phyloP scores from a whole-genome alignment of 768 basidiomycete genomes.

The Melanogaster broomeanus region DNA sequence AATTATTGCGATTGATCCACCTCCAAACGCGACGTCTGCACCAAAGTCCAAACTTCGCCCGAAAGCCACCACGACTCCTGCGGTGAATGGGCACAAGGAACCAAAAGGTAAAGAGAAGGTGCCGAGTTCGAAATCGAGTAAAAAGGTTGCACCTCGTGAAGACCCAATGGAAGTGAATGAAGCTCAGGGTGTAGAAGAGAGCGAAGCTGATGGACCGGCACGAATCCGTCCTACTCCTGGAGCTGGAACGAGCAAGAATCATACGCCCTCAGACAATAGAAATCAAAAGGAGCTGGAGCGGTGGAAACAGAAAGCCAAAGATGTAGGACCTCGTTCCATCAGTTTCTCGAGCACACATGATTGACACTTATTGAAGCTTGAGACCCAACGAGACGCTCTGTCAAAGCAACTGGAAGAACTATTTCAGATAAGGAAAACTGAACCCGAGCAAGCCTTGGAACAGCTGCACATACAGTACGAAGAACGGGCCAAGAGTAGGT shows the following conservation, averaged over 20 bases:
- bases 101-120: conserved; percentile 11
- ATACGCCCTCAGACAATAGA: conserved; percentile 13
- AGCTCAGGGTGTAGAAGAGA: neutral
- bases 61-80: conserved; percentile 3
- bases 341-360: neutral
- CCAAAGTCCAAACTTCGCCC: conserved; percentile 20
- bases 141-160: conserved; percentile 3
- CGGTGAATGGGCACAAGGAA: conserved; percentile 5
- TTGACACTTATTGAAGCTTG: conserved; percentile 20
- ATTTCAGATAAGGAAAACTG: conserved; percentile 58
- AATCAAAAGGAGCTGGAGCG: conserved; percentile 26
- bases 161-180: conserved; percentile 17
- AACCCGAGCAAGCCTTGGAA: conserved; percentile 58
- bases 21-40: conserved; percentile 4
- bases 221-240: conserved; percentile 1
- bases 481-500: conserved; percentile 51
- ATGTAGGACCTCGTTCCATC: conserved; percentile 13
- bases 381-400: conserved; percentile 48
- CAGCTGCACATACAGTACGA: conserved; percentile 53
- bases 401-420: conserved; percentile 60
- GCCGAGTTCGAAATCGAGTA: conserved; percentile 8
- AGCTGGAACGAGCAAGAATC: conserved; percentile 12
- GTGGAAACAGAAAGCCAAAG: conserved; percentile 32
- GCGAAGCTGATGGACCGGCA: conserved; percentile 1
- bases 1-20: conserved; percentile 4